These are phyloP conservation scores for Pyracantha coccinea DNA, from an alignment of 331 rosid genomes.

Conservation along the genomic window DNA sequence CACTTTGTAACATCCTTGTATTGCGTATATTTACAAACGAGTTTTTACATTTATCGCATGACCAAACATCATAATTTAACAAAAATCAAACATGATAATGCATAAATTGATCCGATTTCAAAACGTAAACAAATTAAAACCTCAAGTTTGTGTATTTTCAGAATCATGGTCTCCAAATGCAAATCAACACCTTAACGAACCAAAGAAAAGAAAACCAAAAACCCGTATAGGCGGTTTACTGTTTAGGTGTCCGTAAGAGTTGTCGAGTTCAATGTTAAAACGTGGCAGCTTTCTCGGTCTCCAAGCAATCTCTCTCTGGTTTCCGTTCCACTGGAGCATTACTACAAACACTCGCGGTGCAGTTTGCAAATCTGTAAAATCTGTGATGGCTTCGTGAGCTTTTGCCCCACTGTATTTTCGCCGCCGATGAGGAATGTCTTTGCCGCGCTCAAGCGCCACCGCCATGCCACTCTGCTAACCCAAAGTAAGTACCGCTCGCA, in stretches of 20 bases:
- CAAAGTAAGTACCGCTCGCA: conserved; percentile 19
- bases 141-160: too few species aligned
- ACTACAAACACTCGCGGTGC: conserved; percentile 18
- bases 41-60: too few species aligned
- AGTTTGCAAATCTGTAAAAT: not conserved
- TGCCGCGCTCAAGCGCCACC: conserved; percentile 45
- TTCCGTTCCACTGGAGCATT: conserved; percentile 14
- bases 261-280: not conserved
- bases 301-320: not conserved
- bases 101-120: too few species aligned
- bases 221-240: not conserved
- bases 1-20: too few species aligned
- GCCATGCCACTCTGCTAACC: conserved; percentile 27
- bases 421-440: conserved; percentile 79
- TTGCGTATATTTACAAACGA: too few species aligned
- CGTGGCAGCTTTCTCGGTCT: conserved; percentile 39
- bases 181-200: not conserved
- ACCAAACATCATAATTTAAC: too few species aligned
- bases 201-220: not conserved
- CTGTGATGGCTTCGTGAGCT: conserved; percentile 17
- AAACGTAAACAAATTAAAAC: too few species aligned
- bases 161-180: not conserved
- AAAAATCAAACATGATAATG: too few species aligned
- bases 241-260: not conserved
- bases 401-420: not conserved